Evolutionary conservation across 306 rosid species (phyloP).

Genomic region (Cercis canadensis): DNA sequence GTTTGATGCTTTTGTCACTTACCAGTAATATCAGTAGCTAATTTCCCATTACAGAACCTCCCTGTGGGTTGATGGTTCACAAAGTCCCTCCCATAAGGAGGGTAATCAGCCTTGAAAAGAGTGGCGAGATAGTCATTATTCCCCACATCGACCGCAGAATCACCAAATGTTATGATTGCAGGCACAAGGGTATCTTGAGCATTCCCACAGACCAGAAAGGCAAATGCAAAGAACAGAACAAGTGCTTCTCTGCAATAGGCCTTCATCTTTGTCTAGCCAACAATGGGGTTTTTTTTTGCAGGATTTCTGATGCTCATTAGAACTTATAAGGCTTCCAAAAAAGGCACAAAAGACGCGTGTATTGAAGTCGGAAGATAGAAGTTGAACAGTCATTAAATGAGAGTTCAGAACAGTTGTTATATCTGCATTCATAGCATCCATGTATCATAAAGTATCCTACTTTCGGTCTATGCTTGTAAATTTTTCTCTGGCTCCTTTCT

Average conservation of each 20-base stretch:
- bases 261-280: conserved; percentile 45
- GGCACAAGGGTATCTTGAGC: conserved; percentile 90
- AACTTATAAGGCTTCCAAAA: conserved; percentile 46
- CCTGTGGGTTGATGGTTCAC: conserved; percentile 85
- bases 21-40: conserved; percentile 97
- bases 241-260: conserved; percentile 39
- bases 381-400: conserved; percentile 70
- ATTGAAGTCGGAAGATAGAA: conserved; percentile 70
- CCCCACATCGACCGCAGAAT: conserved; percentile 91
- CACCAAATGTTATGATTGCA: conserved; percentile 86
- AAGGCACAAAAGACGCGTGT: conserved; percentile 35
- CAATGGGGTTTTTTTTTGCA: conserved; percentile 23
- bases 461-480: neutral
- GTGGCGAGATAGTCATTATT: conserved; percentile 84
- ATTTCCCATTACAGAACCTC: conserved; percentile 91
- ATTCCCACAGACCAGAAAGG: conserved; percentile 40
- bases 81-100: conserved; percentile 98
- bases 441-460: neutral
- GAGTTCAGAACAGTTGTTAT: conserved; percentile 41
- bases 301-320: conserved; percentile 5
- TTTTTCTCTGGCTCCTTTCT: neutral
- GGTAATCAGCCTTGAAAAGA: conserved; percentile 81
- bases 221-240: conserved; percentile 51
- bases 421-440: conserved; percentile 25
- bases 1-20: conserved; percentile 7